A percentile compares a stretch with the other conserved stretches of the same genome.
phyloP scores from a whole-genome alignment of 768 basidiomycete genomes.

The Suillus americanus region DNA sequence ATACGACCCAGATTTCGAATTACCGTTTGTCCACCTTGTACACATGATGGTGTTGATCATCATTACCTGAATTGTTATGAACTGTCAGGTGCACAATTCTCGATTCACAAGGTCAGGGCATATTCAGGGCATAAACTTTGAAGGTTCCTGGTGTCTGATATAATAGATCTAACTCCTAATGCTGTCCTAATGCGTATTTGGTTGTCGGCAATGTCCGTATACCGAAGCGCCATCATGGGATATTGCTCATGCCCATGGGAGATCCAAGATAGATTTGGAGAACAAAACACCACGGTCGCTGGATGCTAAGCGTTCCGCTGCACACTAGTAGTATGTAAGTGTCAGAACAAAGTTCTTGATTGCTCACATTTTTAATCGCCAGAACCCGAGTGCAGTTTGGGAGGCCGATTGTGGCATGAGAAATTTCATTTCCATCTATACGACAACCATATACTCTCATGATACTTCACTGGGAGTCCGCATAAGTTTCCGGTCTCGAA shows the following conservation, averaged over 20 bases:
- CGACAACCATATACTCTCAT: background rate
- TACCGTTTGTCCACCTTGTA: slow-evolving; percentile 16
- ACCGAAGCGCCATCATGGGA: slow-evolving; percentile 8
- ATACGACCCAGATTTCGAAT: slow-evolving; percentile 10
- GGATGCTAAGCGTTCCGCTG: slow-evolving; percentile 18
- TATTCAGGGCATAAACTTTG: slow-evolving; percentile 2
- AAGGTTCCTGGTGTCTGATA: background rate
- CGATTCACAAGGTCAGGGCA: slow-evolving; percentile 13
- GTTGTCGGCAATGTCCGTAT: slow-evolving; percentile 9
- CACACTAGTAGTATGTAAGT: slow-evolving; percentile 13
- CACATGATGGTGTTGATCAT: slow-evolving; percentile 5
- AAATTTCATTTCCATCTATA: slow-evolving; percentile 13
- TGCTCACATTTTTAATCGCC: slow-evolving; percentile 4
- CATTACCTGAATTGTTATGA: background rate
- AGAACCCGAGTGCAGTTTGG: slow-evolving; percentile 8
- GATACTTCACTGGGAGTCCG: background rate
- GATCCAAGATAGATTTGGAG: slow-evolving; percentile 16
- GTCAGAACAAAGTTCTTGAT: slow-evolving; percentile 4
- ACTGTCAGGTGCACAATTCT: slow-evolving; percentile 4
- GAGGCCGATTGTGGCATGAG: slow-evolving; percentile 20
- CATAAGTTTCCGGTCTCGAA: background rate
- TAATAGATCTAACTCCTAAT: background rate
- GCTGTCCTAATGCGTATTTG: background rate
- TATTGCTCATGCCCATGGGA: slow-evolving; percentile 16
- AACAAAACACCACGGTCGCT: slow-evolving; percentile 10